These are phyloP conservation scores for Aureobasidium sp. DNA, from an alignment of 2,329 filamentous ascomycete species.

Conservation along the genomic window DNA sequence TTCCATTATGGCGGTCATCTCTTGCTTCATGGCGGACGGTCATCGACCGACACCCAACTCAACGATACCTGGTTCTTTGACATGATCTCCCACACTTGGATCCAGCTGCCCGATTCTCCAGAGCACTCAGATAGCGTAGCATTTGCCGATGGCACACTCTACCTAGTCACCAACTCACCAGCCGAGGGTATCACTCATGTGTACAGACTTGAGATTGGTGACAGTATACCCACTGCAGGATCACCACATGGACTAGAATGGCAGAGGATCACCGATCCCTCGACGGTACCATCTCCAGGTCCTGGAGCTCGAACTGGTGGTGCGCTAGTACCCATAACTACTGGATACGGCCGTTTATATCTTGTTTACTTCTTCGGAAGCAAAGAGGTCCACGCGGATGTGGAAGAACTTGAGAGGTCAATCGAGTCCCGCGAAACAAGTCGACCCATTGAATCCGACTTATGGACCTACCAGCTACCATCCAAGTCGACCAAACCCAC, in stretches of 20 bases:
- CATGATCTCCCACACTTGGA: constrained; percentile 58
- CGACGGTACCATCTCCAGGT: constrained; percentile 38
- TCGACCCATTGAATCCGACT: constrained; percentile 31
- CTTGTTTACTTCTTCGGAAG: constrained; percentile 38
- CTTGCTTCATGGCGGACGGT: constrained; percentile 71
- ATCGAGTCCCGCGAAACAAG: constrained; percentile 14
- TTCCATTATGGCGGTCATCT: constrained; percentile 60
- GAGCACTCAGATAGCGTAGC: constrained; percentile 30
- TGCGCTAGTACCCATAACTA: constrained; percentile 35
- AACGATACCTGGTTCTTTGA: constrained; percentile 75
- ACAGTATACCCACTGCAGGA: constrained; percentile 18
- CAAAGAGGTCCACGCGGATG: constrained; percentile 17
- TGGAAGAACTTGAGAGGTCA: constrained; percentile 20
- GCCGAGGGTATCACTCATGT: constrained; percentile 17
- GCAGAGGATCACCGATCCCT: constrained; percentile 36
- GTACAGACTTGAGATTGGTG: constrained; percentile 24
- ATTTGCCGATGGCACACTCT: constrained; percentile 32
- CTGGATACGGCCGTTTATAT: constrained; percentile 40
- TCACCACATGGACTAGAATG: constrained; percentile 23
- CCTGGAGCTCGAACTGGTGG: constrained; percentile 34
- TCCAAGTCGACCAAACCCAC: constrained; percentile 25
- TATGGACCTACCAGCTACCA: constrained; percentile 40
- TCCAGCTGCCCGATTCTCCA: constrained; percentile 43
- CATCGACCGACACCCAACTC: constrained; percentile 55
- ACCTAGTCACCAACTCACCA: constrained; percentile 33